Percentiles rank a stretch among this genome's conserved stretches.
Evolutionary conservation across 345 rosid species (phyloP).

Genomic region (Aquilaria sinensis): DNA sequence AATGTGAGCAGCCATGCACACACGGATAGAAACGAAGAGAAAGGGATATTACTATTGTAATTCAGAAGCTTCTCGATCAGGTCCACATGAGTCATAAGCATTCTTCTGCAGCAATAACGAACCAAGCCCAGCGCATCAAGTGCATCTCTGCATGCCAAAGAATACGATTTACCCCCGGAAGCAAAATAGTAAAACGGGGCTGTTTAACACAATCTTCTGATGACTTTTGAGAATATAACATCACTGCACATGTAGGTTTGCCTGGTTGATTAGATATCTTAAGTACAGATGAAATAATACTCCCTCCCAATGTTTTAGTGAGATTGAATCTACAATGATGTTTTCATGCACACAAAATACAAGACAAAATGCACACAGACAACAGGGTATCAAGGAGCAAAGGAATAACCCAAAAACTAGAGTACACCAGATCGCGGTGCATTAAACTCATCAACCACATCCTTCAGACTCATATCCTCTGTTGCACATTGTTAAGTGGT

Average conservation of each 20-base stretch:
- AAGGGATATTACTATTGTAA: slow-evolving; percentile 64
- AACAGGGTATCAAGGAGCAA: no score
- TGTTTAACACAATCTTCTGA: not conserved
- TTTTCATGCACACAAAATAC: no score
- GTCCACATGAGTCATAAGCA: slow-evolving; percentile 99
- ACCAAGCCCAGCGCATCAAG: slow-evolving; percentile 89
- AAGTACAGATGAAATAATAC: not conserved
- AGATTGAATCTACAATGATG: no score
- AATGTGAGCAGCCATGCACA: not conserved
- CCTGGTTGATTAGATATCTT: not conserved
- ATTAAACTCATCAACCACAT: no score
- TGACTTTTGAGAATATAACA: no score
- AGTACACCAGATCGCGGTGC: no score
- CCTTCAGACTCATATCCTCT: no score
- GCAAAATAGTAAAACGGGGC: not conserved
- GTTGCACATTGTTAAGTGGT: no score
- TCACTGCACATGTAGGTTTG: no score
- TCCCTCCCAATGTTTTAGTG: no score
- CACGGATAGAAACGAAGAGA: slow-evolving; percentile 8
- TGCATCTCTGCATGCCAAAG: slow-evolving; percentile 65
- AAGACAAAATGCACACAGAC: no score
- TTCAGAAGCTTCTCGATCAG: slow-evolving; percentile 98
- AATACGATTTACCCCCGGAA: not conserved
- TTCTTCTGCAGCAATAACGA: slow-evolving; percentile 91
- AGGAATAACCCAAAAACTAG: no score